Base-by-base conservation (phyloP, 768 basidiomycete genomes). In the Boletales sp. region DNA sequence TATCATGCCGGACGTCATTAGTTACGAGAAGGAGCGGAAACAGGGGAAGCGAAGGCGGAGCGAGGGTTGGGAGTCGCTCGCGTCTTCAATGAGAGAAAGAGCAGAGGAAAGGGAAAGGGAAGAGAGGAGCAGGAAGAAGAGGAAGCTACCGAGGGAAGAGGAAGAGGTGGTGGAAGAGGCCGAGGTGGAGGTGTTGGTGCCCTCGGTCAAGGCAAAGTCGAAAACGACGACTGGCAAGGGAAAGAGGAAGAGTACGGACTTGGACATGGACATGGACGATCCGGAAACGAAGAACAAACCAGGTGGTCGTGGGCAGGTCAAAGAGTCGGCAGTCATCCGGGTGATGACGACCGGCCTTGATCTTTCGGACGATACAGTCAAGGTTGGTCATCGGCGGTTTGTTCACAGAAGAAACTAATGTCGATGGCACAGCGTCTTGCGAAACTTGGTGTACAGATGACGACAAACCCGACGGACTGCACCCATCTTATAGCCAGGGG, bases 1-100 rank as follows among this genome's bases (percentile, higher is more conserved):
- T 45, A 71, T 92, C 49, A 91, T 92, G 83, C 90, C 90, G 0
- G 90, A 93, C 56, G 74, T 90, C 3, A 55, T 83, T 36, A 78
- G 73, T 49, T 92, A 76, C 59, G 80, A 90, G 63, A 78, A 78
- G 57, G 84, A 92, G 69, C 74, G 79, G 72, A 79, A 78, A 56
- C 68, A 62, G 45, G 57, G 51, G 35, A 69, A 69, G 59, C 63
- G 63, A 39, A 52, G 60, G 50, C 64, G 67, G 30, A 61, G 63
- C 42, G 50, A 63, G 61, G 66, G 67, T 55, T 68, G 69, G 60
- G 60, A 68, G 62, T 57, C 56, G 1, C 32, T 53, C 5, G 24
- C 38, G 9, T 48, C 53, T 15, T n/a, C n/a, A n/a, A 11, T 39
- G n/a, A 29, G 42, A 32, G 53, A 27, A 5, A 52, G 45, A 8